Percentiles rank a stretch among this genome's conserved stretches.
Conservation (phyloP, 2,329 filamentous ascomycete species). For the Chaetomium globosum region DNA sequence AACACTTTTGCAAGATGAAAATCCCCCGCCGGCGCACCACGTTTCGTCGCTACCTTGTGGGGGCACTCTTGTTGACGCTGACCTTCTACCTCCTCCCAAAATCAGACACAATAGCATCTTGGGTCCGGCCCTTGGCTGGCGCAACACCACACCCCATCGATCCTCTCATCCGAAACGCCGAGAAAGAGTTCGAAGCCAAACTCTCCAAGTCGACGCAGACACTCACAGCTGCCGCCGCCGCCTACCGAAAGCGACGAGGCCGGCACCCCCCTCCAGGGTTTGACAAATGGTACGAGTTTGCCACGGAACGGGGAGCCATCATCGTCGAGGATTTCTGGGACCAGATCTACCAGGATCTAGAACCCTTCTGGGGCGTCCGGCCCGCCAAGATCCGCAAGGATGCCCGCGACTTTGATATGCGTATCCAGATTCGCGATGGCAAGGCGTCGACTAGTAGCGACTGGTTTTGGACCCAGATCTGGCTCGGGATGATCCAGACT, state of each 20-base stretch:
- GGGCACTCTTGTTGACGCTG: conserved; percentile 41
- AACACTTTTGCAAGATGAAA: conserved; percentile 33
- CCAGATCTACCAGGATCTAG: conserved; percentile 64
- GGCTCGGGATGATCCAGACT: conserved; percentile 56
- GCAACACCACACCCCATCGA: conserved; percentile 51
- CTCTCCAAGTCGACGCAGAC: conserved; percentile 52
- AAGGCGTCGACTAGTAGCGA: conserved; percentile 55
- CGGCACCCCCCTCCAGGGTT: conserved; percentile 66
- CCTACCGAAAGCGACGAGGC: conserved; percentile 59
- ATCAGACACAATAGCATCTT: conserved; percentile 6
- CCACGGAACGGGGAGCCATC: conserved; percentile 54
- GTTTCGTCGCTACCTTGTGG: conserved; percentile 45
- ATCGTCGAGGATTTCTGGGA: conserved; percentile 67
- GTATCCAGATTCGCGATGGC: conserved; percentile 58
- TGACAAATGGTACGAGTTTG: conserved; percentile 61
- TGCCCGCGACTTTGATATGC: conserved; percentile 60
- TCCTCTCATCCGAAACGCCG: conserved; percentile 52
- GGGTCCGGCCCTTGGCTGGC: neutral
- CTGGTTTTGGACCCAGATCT: conserved; percentile 62
- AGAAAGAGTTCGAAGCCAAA: conserved; percentile 47
- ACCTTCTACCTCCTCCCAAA: conserved; percentile 42
- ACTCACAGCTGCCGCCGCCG: conserved; percentile 55
- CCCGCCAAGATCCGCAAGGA: conserved; percentile 52
- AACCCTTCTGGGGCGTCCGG: conserved; percentile 60
- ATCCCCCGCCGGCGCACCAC: conserved; percentile 47